phyloP scores from a whole-genome alignment of 2,329 filamentous ascomycete genomes.

The Ophiostoma triangulosporum region DNA sequence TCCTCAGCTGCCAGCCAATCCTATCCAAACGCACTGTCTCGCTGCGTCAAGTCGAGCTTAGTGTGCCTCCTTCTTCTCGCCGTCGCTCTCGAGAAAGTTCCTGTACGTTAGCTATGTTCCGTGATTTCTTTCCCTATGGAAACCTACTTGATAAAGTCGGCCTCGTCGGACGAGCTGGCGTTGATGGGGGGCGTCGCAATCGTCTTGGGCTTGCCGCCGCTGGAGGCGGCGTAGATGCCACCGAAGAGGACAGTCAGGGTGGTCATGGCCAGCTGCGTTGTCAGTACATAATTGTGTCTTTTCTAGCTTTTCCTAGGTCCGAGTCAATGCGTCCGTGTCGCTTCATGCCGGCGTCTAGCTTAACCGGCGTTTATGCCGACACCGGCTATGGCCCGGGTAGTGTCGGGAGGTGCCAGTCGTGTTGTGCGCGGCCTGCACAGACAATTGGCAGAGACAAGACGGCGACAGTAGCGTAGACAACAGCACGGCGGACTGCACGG shows the following conservation, averaged over 20 bases:
- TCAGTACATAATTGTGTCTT: background rate
- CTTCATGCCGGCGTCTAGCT: too few relatives aligned
- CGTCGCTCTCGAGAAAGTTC: constrained; percentile 34
- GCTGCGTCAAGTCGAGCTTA: background rate
- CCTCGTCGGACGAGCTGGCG: constrained; percentile 47
- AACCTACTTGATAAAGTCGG: constrained; percentile 51
- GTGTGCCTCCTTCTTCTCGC: constrained; percentile 17
- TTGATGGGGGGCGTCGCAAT: constrained; percentile 44
- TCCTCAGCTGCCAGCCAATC: too few relatives aligned
- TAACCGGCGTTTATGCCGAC: too few relatives aligned
- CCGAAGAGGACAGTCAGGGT: constrained; percentile 38
- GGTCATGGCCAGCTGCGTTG: constrained; percentile 40
- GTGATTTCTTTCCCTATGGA: background rate
- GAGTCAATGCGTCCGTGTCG: background rate
- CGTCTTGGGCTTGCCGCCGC: constrained; percentile 29
- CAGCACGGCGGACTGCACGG: background rate
- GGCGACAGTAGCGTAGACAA: too few relatives aligned
- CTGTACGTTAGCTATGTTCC: constrained; percentile 18
- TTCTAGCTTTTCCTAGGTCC: too few relatives aligned
- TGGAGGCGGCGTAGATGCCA: constrained; percentile 31
- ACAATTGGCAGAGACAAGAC: too few relatives aligned
- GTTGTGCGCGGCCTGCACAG: too few relatives aligned
- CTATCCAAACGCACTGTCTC: background rate
- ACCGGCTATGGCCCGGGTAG: too few relatives aligned
- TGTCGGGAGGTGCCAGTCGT: too few relatives aligned